These are phyloP conservation scores for Neurospora cerealis DNA, from an alignment of 495 filamentous ascomycete genomes.

Conservation along the genomic window DNA sequence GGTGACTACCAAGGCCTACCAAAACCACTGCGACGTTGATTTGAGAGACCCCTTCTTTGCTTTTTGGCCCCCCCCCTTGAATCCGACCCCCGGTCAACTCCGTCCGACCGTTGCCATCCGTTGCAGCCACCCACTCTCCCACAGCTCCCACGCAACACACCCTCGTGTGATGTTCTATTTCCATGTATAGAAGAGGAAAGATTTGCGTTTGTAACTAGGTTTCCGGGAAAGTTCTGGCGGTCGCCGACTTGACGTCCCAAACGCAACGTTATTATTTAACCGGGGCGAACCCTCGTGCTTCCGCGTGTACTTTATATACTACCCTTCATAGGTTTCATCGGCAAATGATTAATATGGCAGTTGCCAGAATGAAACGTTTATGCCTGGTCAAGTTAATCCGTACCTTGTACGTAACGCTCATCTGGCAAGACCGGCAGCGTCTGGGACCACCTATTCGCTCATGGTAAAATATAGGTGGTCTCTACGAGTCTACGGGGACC, in stretches of 20 bases:
- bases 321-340: neutral
- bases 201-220: neutral
- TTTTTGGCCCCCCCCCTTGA: neutral
- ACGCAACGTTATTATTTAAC: neutral
- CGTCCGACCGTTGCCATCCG: neutral
- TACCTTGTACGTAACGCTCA: neutral
- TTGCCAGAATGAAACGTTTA: neutral
- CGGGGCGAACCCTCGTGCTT: neutral
- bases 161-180: neutral
- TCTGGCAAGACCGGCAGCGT: neutral
- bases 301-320: neutral
- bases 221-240: neutral
- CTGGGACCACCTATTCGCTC: neutral
- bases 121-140: neutral
- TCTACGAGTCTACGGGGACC: neutral
- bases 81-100: neutral
- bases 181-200: neutral
- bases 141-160: neutral
- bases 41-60: neutral
- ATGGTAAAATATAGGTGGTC: neutral
- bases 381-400: neutral
- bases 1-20: neutral
- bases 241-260: neutral
- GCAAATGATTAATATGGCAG: neutral
- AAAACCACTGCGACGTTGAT: neutral